Evolutionary conservation across 1,284 basidiomycete genomes (phyloP), one percentile per base, ranked within the genome.

Genomic region (Baeospora myosura): DNA sequence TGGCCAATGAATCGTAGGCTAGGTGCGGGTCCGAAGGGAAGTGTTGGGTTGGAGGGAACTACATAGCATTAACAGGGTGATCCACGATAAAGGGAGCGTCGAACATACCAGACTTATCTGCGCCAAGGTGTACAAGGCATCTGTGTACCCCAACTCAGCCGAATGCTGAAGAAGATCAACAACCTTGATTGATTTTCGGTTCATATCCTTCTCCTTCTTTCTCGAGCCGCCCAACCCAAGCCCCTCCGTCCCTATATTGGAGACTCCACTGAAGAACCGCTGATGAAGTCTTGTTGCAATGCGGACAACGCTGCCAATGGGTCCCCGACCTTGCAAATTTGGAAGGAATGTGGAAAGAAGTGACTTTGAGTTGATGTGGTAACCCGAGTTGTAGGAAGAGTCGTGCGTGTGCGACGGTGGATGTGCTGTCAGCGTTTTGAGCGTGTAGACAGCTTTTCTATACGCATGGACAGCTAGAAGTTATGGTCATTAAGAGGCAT

Each of bases 131-230:
- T 76, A 84, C 39, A 87, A 61, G 2, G 89, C 90, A 47, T 92
- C 88, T 38, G 60, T 62, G 56, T 88, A 81, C 2, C 91, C 92
- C 32, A 85, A 62, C 43, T 85, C 82, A 6, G 81, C 78, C 0
- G 91, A 88, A 58, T 88, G 80, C 40, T 85, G 76, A 22, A 94
- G 60, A 10, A 93, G 58, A 52, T 84, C 81, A 10, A 89, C 55
- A 25, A 89, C 78, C 54, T 86, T 87, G 51, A 87, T 78, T 2
- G 82, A 78, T 52, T 80, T 83, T 2, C 72, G 67, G 12, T 62
- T 67, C 48, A 74, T 55, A 44, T 87, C 83, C 32, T 82, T 80
- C 17, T 77, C 78, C 56, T 67, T 74, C 58, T 65, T 69, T 50
- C 66, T 69, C 17, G 68, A 64, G n/a, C 38, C 38, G 2, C 64